Percentiles rank a stretch among this genome's conserved stretches.
Conservation (phyloP, 2,329 filamentous ascomycete genomes). For the Biscogniauxia marginata region DNA sequence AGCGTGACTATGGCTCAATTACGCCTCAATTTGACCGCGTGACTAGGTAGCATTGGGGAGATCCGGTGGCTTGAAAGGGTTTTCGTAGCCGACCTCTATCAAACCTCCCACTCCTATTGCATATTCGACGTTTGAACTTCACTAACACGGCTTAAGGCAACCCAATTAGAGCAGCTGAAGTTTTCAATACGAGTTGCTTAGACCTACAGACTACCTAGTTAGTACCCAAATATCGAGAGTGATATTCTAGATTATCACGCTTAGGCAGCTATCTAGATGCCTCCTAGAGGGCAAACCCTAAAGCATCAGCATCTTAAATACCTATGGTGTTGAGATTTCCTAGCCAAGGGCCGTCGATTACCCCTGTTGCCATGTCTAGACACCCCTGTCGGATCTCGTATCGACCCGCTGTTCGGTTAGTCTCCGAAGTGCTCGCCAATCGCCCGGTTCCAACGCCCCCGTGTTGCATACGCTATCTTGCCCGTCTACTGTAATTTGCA, state of each 20-base stretch:
- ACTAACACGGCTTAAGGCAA: background rate
- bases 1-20: background rate
- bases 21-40: background rate
- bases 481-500: slow-evolving; percentile 5
- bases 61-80: background rate
- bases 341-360: slow-evolving; percentile 2
- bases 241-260: background rate
- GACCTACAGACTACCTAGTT: background rate
- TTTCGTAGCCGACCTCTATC: background rate
- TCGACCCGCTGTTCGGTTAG: slow-evolving; percentile 20
- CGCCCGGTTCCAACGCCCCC: slow-evolving; percentile 4
- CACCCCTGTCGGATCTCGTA: slow-evolving; percentile 22
- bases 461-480: slow-evolving; percentile 1
- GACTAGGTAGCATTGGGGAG: background rate
- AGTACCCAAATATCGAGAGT: background rate
- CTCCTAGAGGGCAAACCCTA: background rate
- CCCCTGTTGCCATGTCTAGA: slow-evolving; percentile 16
- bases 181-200: background rate
- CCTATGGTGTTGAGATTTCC: background rate
- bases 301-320: background rate
- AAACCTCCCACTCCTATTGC: background rate
- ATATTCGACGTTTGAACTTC: background rate
- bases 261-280: background rate
- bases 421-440: slow-evolving; percentile 9
- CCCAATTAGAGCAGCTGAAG: too few relatives aligned